A percentile compares a stretch with the other conserved stretches of the same genome.
Evolutionary conservation across 1,284 basidiomycete species (phyloP).

Genomic region (Paramarasmius palmivorus): DNA sequence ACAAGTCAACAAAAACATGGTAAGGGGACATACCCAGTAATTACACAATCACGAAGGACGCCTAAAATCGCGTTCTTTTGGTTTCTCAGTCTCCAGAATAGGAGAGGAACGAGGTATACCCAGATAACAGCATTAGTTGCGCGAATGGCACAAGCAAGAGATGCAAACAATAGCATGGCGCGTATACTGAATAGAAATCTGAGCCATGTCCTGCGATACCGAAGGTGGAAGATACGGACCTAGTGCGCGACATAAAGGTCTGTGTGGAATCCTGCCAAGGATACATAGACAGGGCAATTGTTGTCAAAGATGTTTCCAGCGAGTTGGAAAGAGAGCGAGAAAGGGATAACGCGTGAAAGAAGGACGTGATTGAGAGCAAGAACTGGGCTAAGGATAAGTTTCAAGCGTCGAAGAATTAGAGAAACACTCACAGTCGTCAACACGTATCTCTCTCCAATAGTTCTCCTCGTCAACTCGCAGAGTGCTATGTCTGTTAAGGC

Average conservation of each 20-base stretch:
- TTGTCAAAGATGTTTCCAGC: constrained; percentile 85
- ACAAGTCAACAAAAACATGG: neutral
- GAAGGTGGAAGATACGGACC: neutral
- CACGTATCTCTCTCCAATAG: constrained; percentile 63
- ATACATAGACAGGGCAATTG: constrained; percentile 78
- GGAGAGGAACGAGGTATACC: constrained; percentile 62
- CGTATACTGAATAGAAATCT: constrained; percentile 2
- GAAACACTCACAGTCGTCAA: constrained; percentile 60
- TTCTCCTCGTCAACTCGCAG: constrained; percentile 57
- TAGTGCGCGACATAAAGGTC: neutral
- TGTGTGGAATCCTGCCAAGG: constrained; percentile 60
- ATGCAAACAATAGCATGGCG: constrained; percentile 53
- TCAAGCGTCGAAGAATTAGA: neutral
- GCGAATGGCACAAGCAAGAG: constrained; percentile 77
- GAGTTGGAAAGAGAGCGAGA: constrained; percentile 94
- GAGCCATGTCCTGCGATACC: neutral
- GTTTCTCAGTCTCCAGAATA: constrained; percentile 50
- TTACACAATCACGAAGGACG: constrained; percentile 37
- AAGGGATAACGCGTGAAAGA: constrained; percentile 85
- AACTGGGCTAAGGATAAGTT: constrained; percentile 47
- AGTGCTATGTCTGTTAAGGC: constrained; percentile 82
- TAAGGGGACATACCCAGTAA: constrained; percentile 42
- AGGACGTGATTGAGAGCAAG: constrained; percentile 80
- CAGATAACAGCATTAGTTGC: constrained; percentile 89
- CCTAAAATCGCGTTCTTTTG: constrained; percentile 28